Conservation (phyloP, 441 rosid species). For the Pelargonium myrrhifolium region DNA sequence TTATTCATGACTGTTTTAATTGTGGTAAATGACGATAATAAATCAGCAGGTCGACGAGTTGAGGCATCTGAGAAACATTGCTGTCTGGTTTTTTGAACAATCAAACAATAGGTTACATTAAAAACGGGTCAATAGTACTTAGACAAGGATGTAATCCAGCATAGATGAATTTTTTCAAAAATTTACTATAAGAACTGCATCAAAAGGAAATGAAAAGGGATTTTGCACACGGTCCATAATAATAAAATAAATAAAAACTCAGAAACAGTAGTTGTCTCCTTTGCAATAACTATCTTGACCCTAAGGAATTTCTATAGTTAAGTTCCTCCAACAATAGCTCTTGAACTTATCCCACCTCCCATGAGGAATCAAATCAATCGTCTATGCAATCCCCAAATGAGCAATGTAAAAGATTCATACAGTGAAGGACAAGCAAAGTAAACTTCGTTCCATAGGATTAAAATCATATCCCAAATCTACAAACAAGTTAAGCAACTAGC, state of each 20-base stretch:
- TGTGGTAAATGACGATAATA: constrained; percentile 74
- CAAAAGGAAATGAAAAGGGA: neutral
- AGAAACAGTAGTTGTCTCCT: neutral
- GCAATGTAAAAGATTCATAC: neutral
- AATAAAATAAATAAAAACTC: neutral
- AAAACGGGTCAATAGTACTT: neutral
- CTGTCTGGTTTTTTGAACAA: constrained; percentile 48
- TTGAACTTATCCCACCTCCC: neutral
- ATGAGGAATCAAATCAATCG: too few relatives aligned
- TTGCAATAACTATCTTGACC: neutral
- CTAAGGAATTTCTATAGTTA: too few relatives aligned
- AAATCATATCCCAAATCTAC: too few relatives aligned
- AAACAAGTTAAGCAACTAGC: neutral
- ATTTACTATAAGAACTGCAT: neutral
- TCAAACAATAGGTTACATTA: neutral
- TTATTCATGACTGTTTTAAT: constrained; percentile 68
- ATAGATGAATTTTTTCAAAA: neutral
- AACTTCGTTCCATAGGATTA: neutral
- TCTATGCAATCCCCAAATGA: neutral
- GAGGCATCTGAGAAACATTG: constrained; percentile 89
- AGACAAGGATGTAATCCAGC: neutral
- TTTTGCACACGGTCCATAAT: too few relatives aligned
- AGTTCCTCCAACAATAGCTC: neutral
- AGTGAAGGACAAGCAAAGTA: neutral
- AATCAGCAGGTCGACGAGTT: constrained; percentile 67